These are phyloP conservation scores for Skeletonema tropicum DNA, from an alignment of 108 stramenopile genomes.

Conservation along the genomic window DNA sequence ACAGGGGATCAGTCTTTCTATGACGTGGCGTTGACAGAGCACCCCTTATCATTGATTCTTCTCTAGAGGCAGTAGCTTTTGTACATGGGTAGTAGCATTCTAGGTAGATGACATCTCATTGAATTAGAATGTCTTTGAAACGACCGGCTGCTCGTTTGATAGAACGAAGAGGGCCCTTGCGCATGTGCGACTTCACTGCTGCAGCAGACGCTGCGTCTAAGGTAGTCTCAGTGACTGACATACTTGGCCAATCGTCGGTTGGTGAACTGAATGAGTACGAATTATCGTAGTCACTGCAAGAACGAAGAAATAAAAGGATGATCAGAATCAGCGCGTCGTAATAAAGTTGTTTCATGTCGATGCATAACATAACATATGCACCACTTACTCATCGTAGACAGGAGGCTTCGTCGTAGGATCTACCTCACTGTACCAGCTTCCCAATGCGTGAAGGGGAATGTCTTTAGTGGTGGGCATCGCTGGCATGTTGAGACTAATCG, in stretches of 20 bases:
- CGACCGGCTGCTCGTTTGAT: slow-evolving; percentile 47
- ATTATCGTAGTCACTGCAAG: slow-evolving; percentile 40
- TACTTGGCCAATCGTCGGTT: slow-evolving; percentile 55
- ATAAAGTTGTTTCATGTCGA: slow-evolving; percentile 3
- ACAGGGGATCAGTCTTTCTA: not conserved
- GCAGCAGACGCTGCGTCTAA: slow-evolving; percentile 5
- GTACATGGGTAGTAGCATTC: not conserved
- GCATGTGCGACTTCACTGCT: slow-evolving; percentile 22
- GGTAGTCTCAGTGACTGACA: slow-evolving; percentile 10
- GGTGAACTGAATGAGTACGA: slow-evolving; percentile 46
- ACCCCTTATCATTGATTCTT: not conserved
- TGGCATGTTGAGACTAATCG: slow-evolving; percentile 21
- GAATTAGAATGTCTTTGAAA: slow-evolving; percentile 15
- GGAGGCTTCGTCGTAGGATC: slow-evolving; percentile 52
- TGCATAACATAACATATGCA: not conserved
- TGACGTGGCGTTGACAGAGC: not conserved
- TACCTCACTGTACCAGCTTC: slow-evolving; percentile 49
- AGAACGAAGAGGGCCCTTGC: slow-evolving; percentile 39
- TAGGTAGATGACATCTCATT: not conserved
- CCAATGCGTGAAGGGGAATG: slow-evolving; percentile 38
- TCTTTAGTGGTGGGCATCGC: slow-evolving; percentile 44
- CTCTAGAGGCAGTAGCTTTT: not conserved
- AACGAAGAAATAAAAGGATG: not conserved
- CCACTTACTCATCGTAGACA: slow-evolving; percentile 55
- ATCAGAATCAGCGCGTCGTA: not conserved